Evolutionary conservation across 768 basidiomycete genomes (phyloP).

Genomic region (Lanmaoa pseudosensibilis): DNA sequence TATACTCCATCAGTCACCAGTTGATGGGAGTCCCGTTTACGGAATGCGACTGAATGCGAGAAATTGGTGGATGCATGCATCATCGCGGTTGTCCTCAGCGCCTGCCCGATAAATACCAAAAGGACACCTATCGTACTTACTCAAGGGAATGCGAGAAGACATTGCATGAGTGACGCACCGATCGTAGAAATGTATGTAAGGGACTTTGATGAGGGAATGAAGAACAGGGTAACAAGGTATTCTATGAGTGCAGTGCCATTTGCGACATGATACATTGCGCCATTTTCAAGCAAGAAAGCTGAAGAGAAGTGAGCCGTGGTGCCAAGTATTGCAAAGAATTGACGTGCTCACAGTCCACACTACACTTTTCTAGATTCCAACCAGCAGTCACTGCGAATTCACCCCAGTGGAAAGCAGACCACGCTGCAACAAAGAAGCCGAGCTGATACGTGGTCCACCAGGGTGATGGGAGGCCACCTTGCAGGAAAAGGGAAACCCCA

Average conservation of each 20-base stretch:
- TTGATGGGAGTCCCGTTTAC: constrained; percentile 68
- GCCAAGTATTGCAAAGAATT: not conserved
- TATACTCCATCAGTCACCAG: constrained; percentile 92
- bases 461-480: constrained; percentile 42
- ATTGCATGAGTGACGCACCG: constrained; percentile 43
- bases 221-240: constrained; percentile 70
- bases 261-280: constrained; percentile 79
- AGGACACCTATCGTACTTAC: constrained; percentile 51
- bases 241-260: constrained; percentile 77
- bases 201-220: constrained; percentile 63
- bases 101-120: constrained; percentile 69
- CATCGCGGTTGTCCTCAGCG: constrained; percentile 89
- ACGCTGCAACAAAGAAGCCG: constrained; percentile 79
- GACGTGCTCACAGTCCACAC: constrained; percentile 78
- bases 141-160: not conserved
- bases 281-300: constrained; percentile 96
- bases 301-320: constrained; percentile 3
- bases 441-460: constrained; percentile 77
- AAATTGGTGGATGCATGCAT: constrained; percentile 93
- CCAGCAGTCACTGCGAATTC: constrained; percentile 96
- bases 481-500: constrained; percentile 50
- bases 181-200: constrained; percentile 55
- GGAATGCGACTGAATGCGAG: constrained; percentile 81
- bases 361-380: constrained; percentile 92
- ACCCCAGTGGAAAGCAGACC: constrained; percentile 88